Conservation (phyloP, 2,329 filamentous ascomycete species). For the Paraphaeosphaeria sporulosa region DNA sequence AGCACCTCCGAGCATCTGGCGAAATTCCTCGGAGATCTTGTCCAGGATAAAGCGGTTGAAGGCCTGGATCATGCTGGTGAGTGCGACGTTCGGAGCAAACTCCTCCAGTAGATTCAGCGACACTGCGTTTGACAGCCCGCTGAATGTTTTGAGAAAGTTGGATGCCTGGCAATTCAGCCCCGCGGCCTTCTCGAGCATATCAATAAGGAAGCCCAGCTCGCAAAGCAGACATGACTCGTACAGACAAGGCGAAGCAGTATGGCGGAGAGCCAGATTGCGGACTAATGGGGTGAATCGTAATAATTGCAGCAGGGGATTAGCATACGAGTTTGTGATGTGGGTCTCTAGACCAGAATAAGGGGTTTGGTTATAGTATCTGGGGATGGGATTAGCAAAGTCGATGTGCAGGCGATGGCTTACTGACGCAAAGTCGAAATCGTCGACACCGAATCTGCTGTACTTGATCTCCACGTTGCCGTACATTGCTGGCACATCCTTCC, state of each 20-base stretch:
- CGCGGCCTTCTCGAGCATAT: slow-evolving; percentile 96
- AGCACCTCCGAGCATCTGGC: slow-evolving; percentile 68
- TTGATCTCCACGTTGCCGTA: slow-evolving; percentile 98
- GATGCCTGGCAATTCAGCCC: slow-evolving; percentile 96
- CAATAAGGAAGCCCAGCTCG: slow-evolving; percentile 93
- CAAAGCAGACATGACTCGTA: slow-evolving; percentile 87
- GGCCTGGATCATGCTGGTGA: slow-evolving; percentile 84
- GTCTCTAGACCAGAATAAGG: slow-evolving; percentile 91
- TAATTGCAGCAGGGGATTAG: slow-evolving; percentile 89
- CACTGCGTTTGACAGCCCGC: slow-evolving; percentile 78
- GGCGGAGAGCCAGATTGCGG: slow-evolving; percentile 86
- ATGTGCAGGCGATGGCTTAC: slow-evolving; percentile 34
- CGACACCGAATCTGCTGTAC: slow-evolving; percentile 98
- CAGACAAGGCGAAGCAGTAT: slow-evolving; percentile 85
- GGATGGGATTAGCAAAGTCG: slow-evolving; percentile 22
- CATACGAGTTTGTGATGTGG: slow-evolving; percentile 96
- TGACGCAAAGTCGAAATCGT: slow-evolving; percentile 96
- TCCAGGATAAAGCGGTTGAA: slow-evolving; percentile 86
- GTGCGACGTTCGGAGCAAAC: slow-evolving; percentile 73
- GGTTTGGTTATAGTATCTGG: slow-evolving; percentile 92
- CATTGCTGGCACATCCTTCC: slow-evolving; percentile 83
- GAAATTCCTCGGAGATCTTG: slow-evolving; percentile 79
- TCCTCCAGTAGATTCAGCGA: slow-evolving; percentile 86
- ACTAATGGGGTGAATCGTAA: slow-evolving; percentile 89
- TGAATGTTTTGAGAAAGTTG: slow-evolving; percentile 90